These are phyloP conservation scores for Suillus subluteus DNA, from an alignment of 768 basidiomycete genomes.

Conservation along the genomic window DNA sequence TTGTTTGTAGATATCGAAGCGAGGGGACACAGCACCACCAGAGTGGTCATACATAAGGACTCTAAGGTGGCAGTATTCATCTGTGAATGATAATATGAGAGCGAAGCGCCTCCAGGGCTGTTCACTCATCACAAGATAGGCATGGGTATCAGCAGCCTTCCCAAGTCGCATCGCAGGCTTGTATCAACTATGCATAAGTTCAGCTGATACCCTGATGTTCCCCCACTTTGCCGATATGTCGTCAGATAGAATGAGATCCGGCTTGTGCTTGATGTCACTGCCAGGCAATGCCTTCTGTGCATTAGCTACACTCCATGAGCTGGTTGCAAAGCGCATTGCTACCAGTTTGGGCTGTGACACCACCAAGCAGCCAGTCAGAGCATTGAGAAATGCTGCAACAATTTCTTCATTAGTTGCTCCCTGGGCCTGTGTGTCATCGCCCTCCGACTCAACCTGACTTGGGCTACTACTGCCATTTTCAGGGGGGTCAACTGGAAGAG, in stretches of 20 bases:
- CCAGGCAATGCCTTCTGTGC: neutral
- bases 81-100: no score
- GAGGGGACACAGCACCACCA: neutral
- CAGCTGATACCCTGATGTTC: neutral
- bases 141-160: no score
- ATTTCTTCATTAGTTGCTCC: neutral
- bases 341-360: accelerated
- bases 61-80: neutral
- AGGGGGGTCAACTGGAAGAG: neutral
- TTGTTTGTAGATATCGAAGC: neutral
- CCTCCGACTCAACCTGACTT: neutral
- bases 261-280: neutral
- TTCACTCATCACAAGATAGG: no score
- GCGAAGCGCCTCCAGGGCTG: no score
- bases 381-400: neutral
- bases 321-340: neutral
- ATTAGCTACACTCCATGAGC: neutral
- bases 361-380: neutral
- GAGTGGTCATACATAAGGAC: neutral
- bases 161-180: neutral
- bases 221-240: neutral
- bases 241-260: neutral
- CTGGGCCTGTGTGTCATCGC: no score
- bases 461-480: neutral
- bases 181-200: neutral